Base-by-base conservation (phyloP, 768 basidiomycete genomes). In the Lanmaoa rubissima region DNA sequence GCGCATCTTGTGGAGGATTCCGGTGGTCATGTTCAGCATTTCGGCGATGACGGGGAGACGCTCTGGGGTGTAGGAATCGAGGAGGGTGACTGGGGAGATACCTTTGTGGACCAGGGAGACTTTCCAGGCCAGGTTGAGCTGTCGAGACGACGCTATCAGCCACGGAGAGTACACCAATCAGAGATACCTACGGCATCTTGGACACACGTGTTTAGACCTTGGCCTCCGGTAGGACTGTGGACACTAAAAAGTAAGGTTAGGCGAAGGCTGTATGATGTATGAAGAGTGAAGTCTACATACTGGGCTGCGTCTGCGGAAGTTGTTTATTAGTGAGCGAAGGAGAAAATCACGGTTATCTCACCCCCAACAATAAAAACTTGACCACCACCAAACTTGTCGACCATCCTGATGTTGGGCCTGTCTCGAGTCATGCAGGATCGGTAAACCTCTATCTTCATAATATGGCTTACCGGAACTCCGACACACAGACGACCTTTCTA, bases 341-440 rank as follows among this genome's bases (percentile, higher is more conserved):
- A 36, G 19, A 40, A n/a, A 34, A 31, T 10, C 28, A 39, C 7
- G 24, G 47, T 19, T 10, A 14, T 9, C 45, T 48, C 34, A 64
- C 82, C 82, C 61, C 82, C 82, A 28, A 68, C 75, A 16, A 82
- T 48, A 56, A 81, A 82, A 12, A 76, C 77, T n/a, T 78, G 70
- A 2, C 79, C 79, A 5, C 61, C 54, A 17, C 68, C 61, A 59
- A 82, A 77, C 21, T 64, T 72, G 42, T 80, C 61, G 0, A 75
- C 76, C 78, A 81, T 78, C 11, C 82, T 72, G 31, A 82, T 74
- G 61, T 80, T 81, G 1, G 79, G 74, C 31, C 81, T 77, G 48
- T 45, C n/a, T 21, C 26, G 9, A 32, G 56, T 53, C 13, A 57
- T 60, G 31, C 32, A 48, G 38, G 12, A 55, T 53, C 3, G 12